These are phyloP conservation scores for Chaetomium tenue DNA, from an alignment of 495 filamentous ascomycete genomes.

Conservation along the genomic window DNA sequence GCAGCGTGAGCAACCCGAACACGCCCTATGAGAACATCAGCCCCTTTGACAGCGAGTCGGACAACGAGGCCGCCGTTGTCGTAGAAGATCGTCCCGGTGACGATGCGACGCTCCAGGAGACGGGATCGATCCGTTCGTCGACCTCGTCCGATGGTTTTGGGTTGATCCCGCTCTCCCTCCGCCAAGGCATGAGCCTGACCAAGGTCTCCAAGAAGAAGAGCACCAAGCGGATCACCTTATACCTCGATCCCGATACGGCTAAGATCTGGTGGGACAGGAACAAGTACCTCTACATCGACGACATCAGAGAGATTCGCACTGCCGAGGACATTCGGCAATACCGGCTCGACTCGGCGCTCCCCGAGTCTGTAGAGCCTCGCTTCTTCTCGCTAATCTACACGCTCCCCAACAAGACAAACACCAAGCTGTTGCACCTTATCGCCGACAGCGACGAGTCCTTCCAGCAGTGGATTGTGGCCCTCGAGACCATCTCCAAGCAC, in stretches of 20 bases:
- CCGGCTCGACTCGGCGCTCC: constrained; percentile 73
- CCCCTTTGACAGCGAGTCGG: constrained; percentile 61
- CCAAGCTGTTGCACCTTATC: constrained; percentile 77
- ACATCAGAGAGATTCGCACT: constrained; percentile 84
- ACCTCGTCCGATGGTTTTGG: constrained; percentile 41
- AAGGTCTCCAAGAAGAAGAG: constrained; percentile 82
- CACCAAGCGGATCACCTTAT: constrained; percentile 68
- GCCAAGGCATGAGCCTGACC: constrained; percentile 69
- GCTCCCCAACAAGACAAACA: constrained; percentile 65
- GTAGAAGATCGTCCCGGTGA: constrained; percentile 32
- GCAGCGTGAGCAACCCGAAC: constrained; percentile 73
- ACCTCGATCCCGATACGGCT: constrained; percentile 73
- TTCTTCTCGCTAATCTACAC: constrained; percentile 91
- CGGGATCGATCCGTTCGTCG: constrained; percentile 40
- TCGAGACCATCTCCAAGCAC: constrained; percentile 76
- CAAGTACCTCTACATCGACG: constrained; percentile 88
- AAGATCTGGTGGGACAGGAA: constrained; percentile 85
- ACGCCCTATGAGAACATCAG: constrained; percentile 52
- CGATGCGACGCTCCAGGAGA: constrained; percentile 35
- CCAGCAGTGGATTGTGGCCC: constrained; percentile 73
- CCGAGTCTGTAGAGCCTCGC: constrained; percentile 58
- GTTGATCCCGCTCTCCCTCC: constrained; percentile 64
- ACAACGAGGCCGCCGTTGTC: constrained; percentile 54
- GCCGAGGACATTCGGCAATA: constrained; percentile 87
- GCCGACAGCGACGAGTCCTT: constrained; percentile 67